Conservation (phyloP, 805 yeast genomes). For the Scheffersomyces amazonensis region DNA sequence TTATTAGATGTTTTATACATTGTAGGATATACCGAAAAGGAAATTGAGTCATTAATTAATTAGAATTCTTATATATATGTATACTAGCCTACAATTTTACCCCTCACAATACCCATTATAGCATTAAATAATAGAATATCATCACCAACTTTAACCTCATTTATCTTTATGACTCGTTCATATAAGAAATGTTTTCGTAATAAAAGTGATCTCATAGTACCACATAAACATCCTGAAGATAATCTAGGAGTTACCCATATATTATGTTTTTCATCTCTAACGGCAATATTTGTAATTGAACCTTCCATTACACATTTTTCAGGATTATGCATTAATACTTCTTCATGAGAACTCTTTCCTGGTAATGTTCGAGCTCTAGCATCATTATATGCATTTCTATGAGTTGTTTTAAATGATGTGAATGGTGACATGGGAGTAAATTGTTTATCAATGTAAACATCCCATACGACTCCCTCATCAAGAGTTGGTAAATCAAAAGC, state of each 20-base stretch:
- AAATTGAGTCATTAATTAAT: slow-evolving; percentile 29
- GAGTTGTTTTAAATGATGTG: slow-evolving; percentile 86
- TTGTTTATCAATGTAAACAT: slow-evolving; percentile 57
- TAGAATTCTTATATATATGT: background rate
- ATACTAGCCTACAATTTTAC: slow-evolving; percentile 34
- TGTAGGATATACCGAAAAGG: slow-evolving; percentile 65
- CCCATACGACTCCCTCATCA: slow-evolving; percentile 39
- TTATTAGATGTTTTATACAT: slow-evolving; percentile 77
- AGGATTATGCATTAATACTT: slow-evolving; percentile 58
- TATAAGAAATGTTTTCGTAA: slow-evolving; percentile 49
- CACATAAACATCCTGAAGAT: slow-evolving; percentile 78
- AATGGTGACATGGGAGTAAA: slow-evolving; percentile 62
- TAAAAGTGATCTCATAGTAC: slow-evolving; percentile 70
- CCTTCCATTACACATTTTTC: slow-evolving; percentile 71
- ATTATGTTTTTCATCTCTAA: slow-evolving; percentile 39
- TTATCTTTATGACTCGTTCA: slow-evolving; percentile 48
- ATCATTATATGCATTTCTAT: slow-evolving; percentile 56
- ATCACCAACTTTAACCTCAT: slow-evolving; percentile 61
- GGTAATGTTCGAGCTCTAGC: slow-evolving; percentile 55
- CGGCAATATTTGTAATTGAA: slow-evolving; percentile 76
- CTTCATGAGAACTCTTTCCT: slow-evolving; percentile 53
- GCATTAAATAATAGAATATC: slow-evolving; percentile 77
- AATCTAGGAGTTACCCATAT: slow-evolving; percentile 83
- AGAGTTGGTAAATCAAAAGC: background rate
- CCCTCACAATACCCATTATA: slow-evolving; percentile 73